Base-by-base conservation (phyloP, 2,329 filamentous ascomycete genomes). In the Monosporascus sp. region DNA sequence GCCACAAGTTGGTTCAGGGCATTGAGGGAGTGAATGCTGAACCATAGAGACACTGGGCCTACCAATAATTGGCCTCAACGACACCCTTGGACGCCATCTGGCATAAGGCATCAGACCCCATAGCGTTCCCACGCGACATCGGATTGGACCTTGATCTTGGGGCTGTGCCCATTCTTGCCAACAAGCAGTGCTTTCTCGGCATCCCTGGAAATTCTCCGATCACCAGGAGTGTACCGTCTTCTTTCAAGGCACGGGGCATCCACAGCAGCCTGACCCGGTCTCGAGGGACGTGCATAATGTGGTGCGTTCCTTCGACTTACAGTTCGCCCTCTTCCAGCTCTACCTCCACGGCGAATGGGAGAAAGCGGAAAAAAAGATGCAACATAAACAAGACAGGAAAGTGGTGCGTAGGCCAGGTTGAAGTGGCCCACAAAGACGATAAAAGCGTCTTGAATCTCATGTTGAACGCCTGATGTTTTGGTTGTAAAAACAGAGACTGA, bases 401-500 rank as follows among this genome's bases (percentile, higher is more conserved):
- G 54, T 58, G 70, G 70, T 72, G 65, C 64, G 71, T 74, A 72
- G 66, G 72, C 78, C 80, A 85, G 78, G 84, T 88, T 88, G 84
- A 88, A 80, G 75, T 84, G 78, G 77, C 75, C 74, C 77, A 75
- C 77, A 65, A 71, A 80, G 75, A 81, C 74, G 77, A 77, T 71
- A 72, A 75, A 76, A 77, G 77, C 78, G 79, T 78, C 80, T 82
- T 85, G 82, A 82, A 82, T 83, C 82, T 82, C 73, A 76, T 81
- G 85, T 89, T 89, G 86, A 89, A 86, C 83, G 81, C 81, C 85
- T 78, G 75, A 80, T 85, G 84, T 88, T 89, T 89, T 88, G 82
- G 86, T 90, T 89, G 85, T 79, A 87, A 89, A 89, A 89, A 87
- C 84, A 86, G 79, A 81, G 82, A 87, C 80, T 83, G 82, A 80